Evolutionary conservation across 371 early-diverging fungal species (phyloP).

Genomic region (Mortierella sp.): DNA sequence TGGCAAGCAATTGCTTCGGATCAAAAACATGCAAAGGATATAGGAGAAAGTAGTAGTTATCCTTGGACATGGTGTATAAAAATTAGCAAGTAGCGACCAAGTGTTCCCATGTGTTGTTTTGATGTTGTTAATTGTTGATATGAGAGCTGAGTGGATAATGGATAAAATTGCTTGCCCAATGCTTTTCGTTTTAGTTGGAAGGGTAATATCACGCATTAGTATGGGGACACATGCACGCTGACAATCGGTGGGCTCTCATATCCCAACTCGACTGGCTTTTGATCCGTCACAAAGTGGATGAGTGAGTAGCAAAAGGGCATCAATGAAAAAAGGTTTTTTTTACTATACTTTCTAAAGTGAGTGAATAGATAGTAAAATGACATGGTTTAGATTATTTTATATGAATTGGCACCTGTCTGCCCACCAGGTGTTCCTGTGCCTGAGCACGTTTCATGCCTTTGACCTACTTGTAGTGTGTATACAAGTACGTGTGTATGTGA

Average conservation of each 20-base stretch:
- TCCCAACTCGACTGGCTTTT: neutral
- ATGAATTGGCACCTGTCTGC: neutral
- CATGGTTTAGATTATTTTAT: neutral
- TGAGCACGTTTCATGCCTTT: slow-evolving; percentile 13
- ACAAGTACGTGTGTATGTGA: too few relatives aligned
- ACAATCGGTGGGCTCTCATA: slow-evolving; percentile 1
- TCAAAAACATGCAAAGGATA: neutral
- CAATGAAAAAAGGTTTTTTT: too few relatives aligned
- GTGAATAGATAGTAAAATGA: neutral
- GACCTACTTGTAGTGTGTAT: too few relatives aligned
- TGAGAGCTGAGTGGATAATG: neutral
- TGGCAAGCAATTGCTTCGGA: neutral
- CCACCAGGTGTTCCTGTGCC: slow-evolving; percentile 10
- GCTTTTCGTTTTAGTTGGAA: neutral
- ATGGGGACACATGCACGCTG: neutral
- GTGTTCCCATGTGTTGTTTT: too few relatives aligned
- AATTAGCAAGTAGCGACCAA: too few relatives aligned
- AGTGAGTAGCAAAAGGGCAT: too few relatives aligned
- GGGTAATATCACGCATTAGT: neutral
- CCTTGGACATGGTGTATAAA: too few relatives aligned
- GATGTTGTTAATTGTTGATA: too few relatives aligned
- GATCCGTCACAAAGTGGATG: neutral
- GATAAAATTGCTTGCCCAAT: neutral
- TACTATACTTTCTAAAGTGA: neutral
- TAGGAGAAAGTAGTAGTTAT: too few relatives aligned